Percentiles rank a stretch among this genome's conserved stretches.
Evolutionary conservation across 2,329 filamentous ascomycete species (phyloP).

Genomic region (Xylaria digitata): DNA sequence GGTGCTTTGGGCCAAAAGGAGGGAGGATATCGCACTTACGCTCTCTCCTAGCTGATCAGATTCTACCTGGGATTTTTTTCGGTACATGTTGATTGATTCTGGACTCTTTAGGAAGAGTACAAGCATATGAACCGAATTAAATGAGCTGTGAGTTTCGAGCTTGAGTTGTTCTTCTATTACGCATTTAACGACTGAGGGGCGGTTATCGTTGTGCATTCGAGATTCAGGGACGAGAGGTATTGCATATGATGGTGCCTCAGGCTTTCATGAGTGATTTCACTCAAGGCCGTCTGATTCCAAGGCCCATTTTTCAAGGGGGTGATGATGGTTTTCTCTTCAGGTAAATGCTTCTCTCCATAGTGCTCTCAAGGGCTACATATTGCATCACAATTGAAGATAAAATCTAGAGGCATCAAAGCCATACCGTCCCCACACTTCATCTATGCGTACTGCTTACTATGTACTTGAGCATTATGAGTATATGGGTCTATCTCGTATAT

Average conservation of each 20-base stretch:
- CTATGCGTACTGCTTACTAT: neutral
- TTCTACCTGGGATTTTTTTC: slow-evolving; percentile 45
- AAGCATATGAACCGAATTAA: slow-evolving; percentile 43
- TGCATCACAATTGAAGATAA: slow-evolving; percentile 35
- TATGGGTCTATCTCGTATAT: too few relatives aligned
- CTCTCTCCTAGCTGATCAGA: slow-evolving; percentile 41
- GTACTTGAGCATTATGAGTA: neutral
- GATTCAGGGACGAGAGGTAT: slow-evolving; percentile 36
- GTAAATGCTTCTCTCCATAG: slow-evolving; percentile 38
- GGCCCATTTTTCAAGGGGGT: slow-evolving; percentile 5
- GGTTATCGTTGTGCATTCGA: slow-evolving; percentile 13
- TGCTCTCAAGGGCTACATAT: slow-evolving; percentile 21
- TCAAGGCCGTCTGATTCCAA: slow-evolving; percentile 7
- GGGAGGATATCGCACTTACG: slow-evolving; percentile 44
- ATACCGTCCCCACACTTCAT: neutral
- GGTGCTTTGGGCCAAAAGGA: slow-evolving; percentile 43
- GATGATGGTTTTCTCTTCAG: slow-evolving; percentile 42
- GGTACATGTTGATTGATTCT: slow-evolving; percentile 45
- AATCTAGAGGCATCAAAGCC: slow-evolving; percentile 31
- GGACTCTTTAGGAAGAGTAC: slow-evolving; percentile 42
- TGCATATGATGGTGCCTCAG: slow-evolving; percentile 41
- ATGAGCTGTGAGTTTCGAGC: slow-evolving; percentile 36
- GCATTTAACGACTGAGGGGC: slow-evolving; percentile 25
- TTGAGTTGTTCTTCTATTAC: slow-evolving; percentile 33
- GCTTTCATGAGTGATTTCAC: slow-evolving; percentile 31